phyloP scores from a whole-genome alignment of 306 rosid genomes.

The Fragaria ananassa region DNA sequence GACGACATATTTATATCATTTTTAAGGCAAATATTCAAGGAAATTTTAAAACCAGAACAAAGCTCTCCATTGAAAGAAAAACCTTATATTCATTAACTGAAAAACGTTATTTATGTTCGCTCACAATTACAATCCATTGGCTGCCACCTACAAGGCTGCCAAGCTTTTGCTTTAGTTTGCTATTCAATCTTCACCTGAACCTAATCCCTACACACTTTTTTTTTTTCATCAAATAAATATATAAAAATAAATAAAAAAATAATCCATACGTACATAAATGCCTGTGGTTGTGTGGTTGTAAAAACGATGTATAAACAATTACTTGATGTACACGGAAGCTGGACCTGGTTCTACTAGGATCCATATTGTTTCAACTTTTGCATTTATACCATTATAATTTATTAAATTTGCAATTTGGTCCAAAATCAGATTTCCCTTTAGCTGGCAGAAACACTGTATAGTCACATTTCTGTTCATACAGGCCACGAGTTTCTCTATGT shows the following conservation, averaged over 20 bases:
- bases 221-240: too few species aligned
- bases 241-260: too few species aligned
- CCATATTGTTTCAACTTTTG: not conserved
- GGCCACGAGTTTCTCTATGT: not conserved
- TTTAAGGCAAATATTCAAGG: conserved; percentile 15
- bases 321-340: not conserved
- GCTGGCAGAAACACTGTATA: not conserved
- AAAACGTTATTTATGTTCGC: not conserved
- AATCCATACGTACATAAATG: not conserved
- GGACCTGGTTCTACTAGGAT: not conserved
- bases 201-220: not conserved
- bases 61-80: not conserved
- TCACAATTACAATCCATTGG: not conserved
- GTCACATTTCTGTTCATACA: not conserved
- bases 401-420: not conserved
- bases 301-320: not conserved
- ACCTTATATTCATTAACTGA: not conserved
- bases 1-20: not conserved
- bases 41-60: not conserved
- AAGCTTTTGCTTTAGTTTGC: not conserved
- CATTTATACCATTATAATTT: not conserved
- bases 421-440: not conserved
- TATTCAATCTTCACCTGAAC: not conserved
- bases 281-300: not conserved
- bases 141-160: not conserved